Base-by-base conservation (phyloP, 1,139 yeast genomes). In the Yamadazyma diddensiae region DNA sequence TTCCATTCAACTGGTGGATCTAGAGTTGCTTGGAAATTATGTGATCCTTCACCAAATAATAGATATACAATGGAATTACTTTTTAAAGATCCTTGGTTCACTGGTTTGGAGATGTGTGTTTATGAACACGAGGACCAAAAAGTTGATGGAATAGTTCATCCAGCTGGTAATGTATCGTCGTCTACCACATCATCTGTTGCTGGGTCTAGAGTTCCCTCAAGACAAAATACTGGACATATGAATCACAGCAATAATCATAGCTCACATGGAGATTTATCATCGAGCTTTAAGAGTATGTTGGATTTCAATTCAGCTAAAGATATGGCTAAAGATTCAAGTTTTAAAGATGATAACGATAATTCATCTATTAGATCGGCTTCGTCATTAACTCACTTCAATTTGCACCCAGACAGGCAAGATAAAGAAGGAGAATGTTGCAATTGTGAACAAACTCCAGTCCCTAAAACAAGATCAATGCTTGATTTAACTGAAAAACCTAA, bases 21-120 rank as follows among this genome's bases (percentile, higher is more conserved):
- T 3, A 66, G 88, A 44, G 77, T 78, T 5, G 86, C 87, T 5
- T 82, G 90, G 88, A 73, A 83, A 51, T 59, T 83, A 35, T 77
- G 84, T 48, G 88, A 82, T 49, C 86, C 87, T 6, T 63, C 75
- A 18, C 62, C 70, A 0, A 50, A 45, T 2, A 60, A 73, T 7
- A 63, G 94, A 40, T 78, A 79, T 52, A 66, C 72, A 15, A 49
- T 82, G 45, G 68, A 71, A 1, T 65, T 66, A 24, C 57, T 83
- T 24, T 75, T 79, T 41, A 48, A 60, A 6, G 88, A 82, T 48
- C 78, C 82, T 3, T 82, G 86, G 82, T 82, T 82, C 52, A 61
- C 57, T 29, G 43, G 59, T 9, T 58, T 81, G 35, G 85, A 77
- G 42, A 75, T 77, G 66, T 82, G 92, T 52, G 43, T 74, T 14